These are phyloP conservation scores for Nitzschia palea DNA, from an alignment of 108 stramenopile genomes.

Conservation along the genomic window DNA sequence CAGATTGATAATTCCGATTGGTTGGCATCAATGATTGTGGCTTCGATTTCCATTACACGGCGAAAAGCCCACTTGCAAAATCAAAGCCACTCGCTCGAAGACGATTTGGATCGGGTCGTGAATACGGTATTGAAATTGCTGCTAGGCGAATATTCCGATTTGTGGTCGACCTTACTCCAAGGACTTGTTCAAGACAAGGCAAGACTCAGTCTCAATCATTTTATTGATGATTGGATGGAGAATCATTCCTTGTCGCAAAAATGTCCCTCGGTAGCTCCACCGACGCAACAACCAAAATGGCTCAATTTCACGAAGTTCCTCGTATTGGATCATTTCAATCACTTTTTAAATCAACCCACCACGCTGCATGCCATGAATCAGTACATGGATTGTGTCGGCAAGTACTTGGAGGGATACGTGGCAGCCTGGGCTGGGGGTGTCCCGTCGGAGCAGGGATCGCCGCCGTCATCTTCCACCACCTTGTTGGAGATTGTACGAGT, in stretches of 20 bases:
- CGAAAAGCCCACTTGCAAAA: not conserved
- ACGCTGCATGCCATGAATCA: slow-evolving; percentile 41
- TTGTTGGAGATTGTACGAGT: slow-evolving; percentile 3
- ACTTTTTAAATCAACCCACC: slow-evolving; percentile 33
- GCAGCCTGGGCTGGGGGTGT: not conserved
- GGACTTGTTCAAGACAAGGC: slow-evolving; percentile 42
- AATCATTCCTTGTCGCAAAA: not conserved
- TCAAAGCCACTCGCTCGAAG: slow-evolving; percentile 35
- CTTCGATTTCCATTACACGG: slow-evolving; percentile 11
- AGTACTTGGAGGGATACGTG: slow-evolving; percentile 16
- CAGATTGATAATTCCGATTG: slow-evolving; percentile 4
- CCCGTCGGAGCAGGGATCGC: not conserved
- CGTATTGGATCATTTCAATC: slow-evolving; percentile 40
- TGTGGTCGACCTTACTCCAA: slow-evolving; percentile 42
- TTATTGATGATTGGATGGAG: slow-evolving; percentile 28
- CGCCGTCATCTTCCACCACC: not conserved
- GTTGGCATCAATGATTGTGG: slow-evolving; percentile 4
- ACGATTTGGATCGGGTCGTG: slow-evolving; percentile 52
- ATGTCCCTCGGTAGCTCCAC: not conserved
- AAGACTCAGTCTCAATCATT: slow-evolving; percentile 27
- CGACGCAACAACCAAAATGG: slow-evolving; percentile 9
- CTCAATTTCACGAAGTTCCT: slow-evolving; percentile 31
- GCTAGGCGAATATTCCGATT: slow-evolving; percentile 46
- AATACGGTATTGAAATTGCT: slow-evolving; percentile 52
- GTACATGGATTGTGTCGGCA: slow-evolving; percentile 46